Conservation (phyloP, 2,329 filamentous ascomycete species). For the Stagonosporopsis chrysanthemi region DNA sequence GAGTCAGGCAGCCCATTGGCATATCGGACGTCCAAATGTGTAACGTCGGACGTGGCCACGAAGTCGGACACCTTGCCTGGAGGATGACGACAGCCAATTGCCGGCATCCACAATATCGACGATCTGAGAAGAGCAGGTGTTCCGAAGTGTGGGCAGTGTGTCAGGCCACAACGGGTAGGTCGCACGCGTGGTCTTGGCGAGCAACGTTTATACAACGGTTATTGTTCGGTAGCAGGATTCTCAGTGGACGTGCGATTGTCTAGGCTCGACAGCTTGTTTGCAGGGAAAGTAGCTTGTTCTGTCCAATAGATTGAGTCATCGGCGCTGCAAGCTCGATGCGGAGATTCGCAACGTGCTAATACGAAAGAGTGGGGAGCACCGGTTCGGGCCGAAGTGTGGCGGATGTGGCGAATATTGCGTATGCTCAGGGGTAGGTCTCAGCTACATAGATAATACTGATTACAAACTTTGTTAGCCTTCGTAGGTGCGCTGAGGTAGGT, state of each 20-base stretch:
- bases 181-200: conserved; percentile 2
- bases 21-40: background rate
- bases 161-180: conserved; percentile 11
- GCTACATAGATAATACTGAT: no score
- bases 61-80: background rate
- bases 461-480: background rate
- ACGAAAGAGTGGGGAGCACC: background rate
- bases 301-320: background rate
- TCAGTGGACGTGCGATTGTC: background rate
- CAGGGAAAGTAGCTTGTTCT: background rate
- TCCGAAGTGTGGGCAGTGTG: background rate
- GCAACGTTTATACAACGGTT: background rate
- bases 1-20: background rate
- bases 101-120: background rate
- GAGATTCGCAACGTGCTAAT: background rate
- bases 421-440: background rate
- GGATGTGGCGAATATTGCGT: background rate
- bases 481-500: background rate
- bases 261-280: background rate
- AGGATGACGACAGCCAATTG: background rate
- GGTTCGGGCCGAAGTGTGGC: conserved; percentile 8
- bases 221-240: background rate
- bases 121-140: conserved; percentile 1
- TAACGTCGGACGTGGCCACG: background rate
- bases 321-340: background rate